These are phyloP conservation scores for Metschnikowia peoriensis DNA, from an alignment of 805 yeast species.

Conservation along the genomic window DNA sequence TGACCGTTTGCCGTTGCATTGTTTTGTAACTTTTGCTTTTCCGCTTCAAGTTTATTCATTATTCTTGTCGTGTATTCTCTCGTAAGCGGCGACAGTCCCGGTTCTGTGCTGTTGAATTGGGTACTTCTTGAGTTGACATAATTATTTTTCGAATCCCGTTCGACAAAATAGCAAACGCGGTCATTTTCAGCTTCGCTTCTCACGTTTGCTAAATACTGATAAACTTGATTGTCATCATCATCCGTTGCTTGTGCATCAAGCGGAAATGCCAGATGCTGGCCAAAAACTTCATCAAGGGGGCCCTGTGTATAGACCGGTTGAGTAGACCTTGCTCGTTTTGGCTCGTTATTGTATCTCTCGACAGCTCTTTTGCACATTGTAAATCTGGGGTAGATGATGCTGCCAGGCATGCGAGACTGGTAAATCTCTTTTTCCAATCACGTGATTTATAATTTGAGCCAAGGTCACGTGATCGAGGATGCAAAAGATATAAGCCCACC, in stretches of 20 bases:
- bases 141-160: background rate
- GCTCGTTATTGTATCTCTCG: conserved; percentile 6
- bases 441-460: background rate
- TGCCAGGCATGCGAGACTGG: background rate
- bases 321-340: conserved; percentile 5
- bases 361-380: conserved; percentile 15
- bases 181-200: conserved; percentile 32
- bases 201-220: conserved; percentile 27
- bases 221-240: conserved; percentile 18
- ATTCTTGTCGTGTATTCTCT: background rate
- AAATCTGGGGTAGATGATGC: conserved; percentile 1
- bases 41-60: background rate
- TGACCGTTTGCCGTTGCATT: background rate
- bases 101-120: background rate
- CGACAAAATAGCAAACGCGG: conserved; percentile 12
- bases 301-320: conserved; percentile 18
- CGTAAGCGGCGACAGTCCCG: background rate
- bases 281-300: conserved; percentile 27
- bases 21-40: background rate
- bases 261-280: conserved; percentile 33
- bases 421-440: background rate
- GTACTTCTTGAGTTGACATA: background rate
- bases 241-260: conserved; percentile 5
- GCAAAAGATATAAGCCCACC: too few relatives aligned
- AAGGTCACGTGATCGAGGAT: background rate